phyloP scores from a whole-genome alignment of 345 rosid species.

The Linum tenue region DNA sequence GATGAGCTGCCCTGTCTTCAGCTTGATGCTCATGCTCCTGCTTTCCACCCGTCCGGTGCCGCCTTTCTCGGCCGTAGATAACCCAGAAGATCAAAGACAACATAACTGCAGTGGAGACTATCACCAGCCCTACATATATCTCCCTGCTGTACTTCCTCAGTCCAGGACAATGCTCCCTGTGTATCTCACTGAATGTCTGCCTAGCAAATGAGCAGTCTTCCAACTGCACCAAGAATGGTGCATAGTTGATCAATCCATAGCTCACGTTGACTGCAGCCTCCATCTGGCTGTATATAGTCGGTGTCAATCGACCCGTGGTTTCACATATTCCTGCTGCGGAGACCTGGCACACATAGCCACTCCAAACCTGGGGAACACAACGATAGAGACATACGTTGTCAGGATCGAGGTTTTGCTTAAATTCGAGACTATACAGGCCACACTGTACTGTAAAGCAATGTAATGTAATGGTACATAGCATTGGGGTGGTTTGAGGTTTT shows the following conservation, averaged over 20 bases:
- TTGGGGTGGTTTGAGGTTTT: background rate
- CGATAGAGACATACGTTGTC: background rate
- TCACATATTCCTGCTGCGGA: slow-evolving; percentile 49
- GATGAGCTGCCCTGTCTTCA: background rate
- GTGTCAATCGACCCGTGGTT: slow-evolving; percentile 74
- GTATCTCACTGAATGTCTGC: slow-evolving; percentile 56
- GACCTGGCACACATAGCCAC: slow-evolving; percentile 62
- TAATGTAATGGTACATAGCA: no score
- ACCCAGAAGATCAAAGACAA: slow-evolving; percentile 83
- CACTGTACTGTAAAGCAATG: no score
- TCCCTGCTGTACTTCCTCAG: slow-evolving; percentile 45
- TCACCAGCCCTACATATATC: slow-evolving; percentile 61
- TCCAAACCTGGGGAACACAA: slow-evolving; percentile 53
- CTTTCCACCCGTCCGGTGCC: slow-evolving; percentile 29
- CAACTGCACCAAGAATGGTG: slow-evolving; percentile 55
- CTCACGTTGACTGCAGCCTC: slow-evolving; percentile 50
- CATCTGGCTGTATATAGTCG: slow-evolving; percentile 57
- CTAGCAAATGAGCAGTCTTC: slow-evolving; percentile 80
- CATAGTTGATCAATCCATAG: slow-evolving; percentile 40
- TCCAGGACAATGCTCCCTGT: slow-evolving; percentile 54
- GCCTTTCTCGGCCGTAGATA: slow-evolving; percentile 56
- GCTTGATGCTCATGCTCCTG: background rate
- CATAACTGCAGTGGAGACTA: slow-evolving; percentile 75
- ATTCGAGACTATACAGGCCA: no score
- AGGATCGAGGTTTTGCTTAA: no score